Percentiles rank a stretch among this genome's conserved stretches.
These are phyloP conservation scores for Polytrichum formosum DNA, from an alignment of 225 moss, liverwort and hornwort species.

Conservation along the genomic window DNA sequence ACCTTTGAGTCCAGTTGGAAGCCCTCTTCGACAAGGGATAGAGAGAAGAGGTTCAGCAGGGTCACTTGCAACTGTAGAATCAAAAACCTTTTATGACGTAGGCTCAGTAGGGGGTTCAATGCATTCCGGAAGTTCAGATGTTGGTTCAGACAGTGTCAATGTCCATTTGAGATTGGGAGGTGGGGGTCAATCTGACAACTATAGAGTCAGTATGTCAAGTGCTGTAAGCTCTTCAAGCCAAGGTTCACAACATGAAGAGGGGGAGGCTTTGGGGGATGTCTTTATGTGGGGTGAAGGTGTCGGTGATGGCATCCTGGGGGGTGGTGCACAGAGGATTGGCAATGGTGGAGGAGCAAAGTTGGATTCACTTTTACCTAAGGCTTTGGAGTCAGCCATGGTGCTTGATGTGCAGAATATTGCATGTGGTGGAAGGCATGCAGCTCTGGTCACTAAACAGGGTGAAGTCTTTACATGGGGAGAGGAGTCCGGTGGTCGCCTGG, in stretches of 20 bases:
- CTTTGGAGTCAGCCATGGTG: slow-evolving; percentile 88
- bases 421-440: slow-evolving; percentile 88
- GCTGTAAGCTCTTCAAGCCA: slow-evolving; percentile 99
- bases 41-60: slow-evolving; percentile 54
- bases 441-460: slow-evolving; percentile 89
- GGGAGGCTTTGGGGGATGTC: slow-evolving; percentile 89
- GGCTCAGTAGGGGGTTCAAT: slow-evolving; percentile 80
- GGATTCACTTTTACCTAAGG: slow-evolving; percentile 77
- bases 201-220: slow-evolving; percentile 97
- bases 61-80: slow-evolving; percentile 42
- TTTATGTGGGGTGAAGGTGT: slow-evolving; percentile 98
- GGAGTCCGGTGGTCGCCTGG: slow-evolving; percentile 93
- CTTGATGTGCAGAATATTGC: slow-evolving; percentile 94
- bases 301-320: slow-evolving; percentile 90
- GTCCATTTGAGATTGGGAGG: slow-evolving; percentile 60
- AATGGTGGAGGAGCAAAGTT: slow-evolving; percentile 51
- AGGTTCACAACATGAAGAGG: slow-evolving; percentile 87
- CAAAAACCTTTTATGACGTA: slow-evolving; percentile 59
- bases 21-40: slow-evolving; percentile 53
- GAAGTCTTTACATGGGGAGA: slow-evolving; percentile 98
- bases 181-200: slow-evolving; percentile 65
- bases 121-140: slow-evolving; percentile 92
- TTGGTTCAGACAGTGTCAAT: slow-evolving; percentile 71
- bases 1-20: slow-evolving; percentile 58
- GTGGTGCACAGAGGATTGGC: slow-evolving; percentile 62